phyloP scores from a whole-genome alignment of 2,329 filamentous ascomycete species.

The Didymella lethalis region DNA sequence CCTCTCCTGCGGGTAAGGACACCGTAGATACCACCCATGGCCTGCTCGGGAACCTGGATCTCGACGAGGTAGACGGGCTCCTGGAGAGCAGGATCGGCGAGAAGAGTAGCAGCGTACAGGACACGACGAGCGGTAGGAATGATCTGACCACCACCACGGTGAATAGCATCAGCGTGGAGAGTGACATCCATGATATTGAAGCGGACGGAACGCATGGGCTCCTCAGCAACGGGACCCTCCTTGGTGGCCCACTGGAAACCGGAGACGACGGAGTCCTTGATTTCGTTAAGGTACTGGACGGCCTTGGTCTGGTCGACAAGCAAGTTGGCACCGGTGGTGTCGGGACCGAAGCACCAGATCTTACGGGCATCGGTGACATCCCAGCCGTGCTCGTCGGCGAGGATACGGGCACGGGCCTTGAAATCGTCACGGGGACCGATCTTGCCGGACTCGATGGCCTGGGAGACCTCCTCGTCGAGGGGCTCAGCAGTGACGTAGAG shows the following conservation, averaged over 20 bases:
- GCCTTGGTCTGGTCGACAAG: slow-evolving; percentile 99
- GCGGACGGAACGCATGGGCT: slow-evolving; percentile 95
- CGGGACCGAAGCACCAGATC: slow-evolving; percentile 99
- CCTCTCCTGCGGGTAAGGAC: slow-evolving; percentile 96
- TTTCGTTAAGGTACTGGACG: slow-evolving; percentile 99
- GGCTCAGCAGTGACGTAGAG: slow-evolving; percentile 94
- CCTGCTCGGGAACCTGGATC: slow-evolving; percentile 97
- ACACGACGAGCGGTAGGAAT: slow-evolving; percentile 98
- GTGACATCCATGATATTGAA: slow-evolving; percentile 99
- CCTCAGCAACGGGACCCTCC: slow-evolving; percentile 96
- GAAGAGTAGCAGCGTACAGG: slow-evolving; percentile 88
- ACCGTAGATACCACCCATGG: slow-evolving; percentile 99
- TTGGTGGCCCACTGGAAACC: slow-evolving; percentile 99
- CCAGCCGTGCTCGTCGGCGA: slow-evolving; percentile 98
- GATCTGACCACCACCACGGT: slow-evolving; percentile 98
- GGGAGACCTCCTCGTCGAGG: slow-evolving; percentile 87
- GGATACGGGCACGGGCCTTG: slow-evolving; percentile 95
- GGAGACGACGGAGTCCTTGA: slow-evolving; percentile 99
- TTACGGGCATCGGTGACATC: slow-evolving; percentile 99
- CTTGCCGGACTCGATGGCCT: slow-evolving; percentile 90
- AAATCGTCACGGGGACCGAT: slow-evolving; percentile 96
- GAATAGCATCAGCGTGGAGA: slow-evolving; percentile 98
- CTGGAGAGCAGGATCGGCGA: slow-evolving; percentile 88
- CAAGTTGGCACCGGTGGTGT: slow-evolving; percentile 97
- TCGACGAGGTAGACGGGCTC: slow-evolving; percentile 99